Percentiles rank a stretch among this genome's conserved stretches.
These are phyloP conservation scores for Tympanopsis confertula DNA, from an alignment of 2,329 filamentous ascomycete species.

Conservation along the genomic window DNA sequence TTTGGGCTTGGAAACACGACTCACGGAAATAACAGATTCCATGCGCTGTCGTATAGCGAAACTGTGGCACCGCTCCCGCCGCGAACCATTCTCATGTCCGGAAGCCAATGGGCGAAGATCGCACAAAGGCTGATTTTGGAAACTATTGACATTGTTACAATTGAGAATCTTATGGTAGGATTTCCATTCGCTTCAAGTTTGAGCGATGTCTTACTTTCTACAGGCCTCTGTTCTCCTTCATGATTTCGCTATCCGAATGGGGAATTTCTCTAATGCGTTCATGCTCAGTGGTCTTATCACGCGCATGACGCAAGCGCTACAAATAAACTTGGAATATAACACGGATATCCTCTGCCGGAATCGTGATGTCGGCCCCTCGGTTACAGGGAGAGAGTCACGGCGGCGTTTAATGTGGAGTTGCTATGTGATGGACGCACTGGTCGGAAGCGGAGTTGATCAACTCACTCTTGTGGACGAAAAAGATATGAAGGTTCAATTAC, in stretches of 20 bases:
- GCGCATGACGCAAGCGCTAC: slow-evolving; percentile 28
- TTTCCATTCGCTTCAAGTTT: no score
- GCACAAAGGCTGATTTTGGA: slow-evolving; percentile 5
- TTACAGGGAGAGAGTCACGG: slow-evolving; percentile 4
- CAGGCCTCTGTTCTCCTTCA: slow-evolving; percentile 7
- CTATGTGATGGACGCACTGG: slow-evolving; percentile 7
- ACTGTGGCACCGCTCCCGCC: background rate
- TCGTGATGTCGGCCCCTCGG: no score
- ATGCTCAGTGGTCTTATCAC: slow-evolving; percentile 17
- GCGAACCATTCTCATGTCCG: slow-evolving; percentile 3
- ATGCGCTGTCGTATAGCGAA: slow-evolving; percentile 2
- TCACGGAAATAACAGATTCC: no score
- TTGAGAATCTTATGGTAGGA: slow-evolving; percentile 7
- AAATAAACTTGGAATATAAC: slow-evolving; percentile 23
- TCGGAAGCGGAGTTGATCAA: slow-evolving; percentile 5
- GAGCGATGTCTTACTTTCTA: no score
- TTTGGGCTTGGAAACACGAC: no score
- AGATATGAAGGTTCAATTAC: slow-evolving; percentile 10
- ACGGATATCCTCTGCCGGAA: slow-evolving; percentile 2
- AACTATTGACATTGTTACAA: slow-evolving; percentile 3
- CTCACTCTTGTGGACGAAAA: slow-evolving; percentile 5
- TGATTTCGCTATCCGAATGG: slow-evolving; percentile 6
- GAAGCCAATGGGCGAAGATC: slow-evolving; percentile 6
- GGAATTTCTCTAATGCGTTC: slow-evolving; percentile 6
- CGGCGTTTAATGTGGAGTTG: slow-evolving; percentile 8